A percentile compares a stretch with the other conserved stretches of the same genome.
phyloP scores from a whole-genome alignment of 208 protist genomes.

The Leishmania tropica region DNA sequence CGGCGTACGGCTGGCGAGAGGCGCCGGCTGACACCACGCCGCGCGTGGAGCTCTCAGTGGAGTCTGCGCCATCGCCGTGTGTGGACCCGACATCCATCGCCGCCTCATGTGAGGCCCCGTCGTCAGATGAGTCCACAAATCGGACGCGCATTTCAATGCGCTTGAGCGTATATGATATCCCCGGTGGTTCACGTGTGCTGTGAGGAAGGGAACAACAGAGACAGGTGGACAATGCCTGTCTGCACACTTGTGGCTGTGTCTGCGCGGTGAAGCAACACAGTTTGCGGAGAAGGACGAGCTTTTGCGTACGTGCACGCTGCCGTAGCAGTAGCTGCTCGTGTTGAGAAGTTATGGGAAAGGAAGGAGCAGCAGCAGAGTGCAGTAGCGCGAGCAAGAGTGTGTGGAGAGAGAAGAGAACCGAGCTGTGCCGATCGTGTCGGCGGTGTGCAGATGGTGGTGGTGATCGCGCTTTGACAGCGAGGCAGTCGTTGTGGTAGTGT shows the following conservation, averaged over 20 bases:
- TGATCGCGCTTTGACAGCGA: not conserved
- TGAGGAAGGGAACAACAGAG: not conserved
- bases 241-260: not conserved
- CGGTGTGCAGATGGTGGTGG: not conserved
- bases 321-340: not conserved
- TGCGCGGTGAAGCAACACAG: not conserved
- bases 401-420: not conserved
- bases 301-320: not conserved
- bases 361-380: not conserved
- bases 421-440: not conserved
- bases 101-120: conserved; percentile 54
- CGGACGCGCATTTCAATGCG: conserved; percentile 36
- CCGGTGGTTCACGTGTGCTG: not conserved
- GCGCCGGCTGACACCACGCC: not conserved
- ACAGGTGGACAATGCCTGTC: not conserved
- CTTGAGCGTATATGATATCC: conserved; percentile 12
- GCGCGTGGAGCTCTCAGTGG: conserved; percentile 3
- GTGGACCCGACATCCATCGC: conserved; percentile 35
- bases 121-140: conserved; percentile 80
- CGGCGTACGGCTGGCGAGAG: conserved; percentile 18
- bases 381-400: not conserved
- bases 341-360: not conserved
- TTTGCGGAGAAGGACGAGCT: not conserved
- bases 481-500: not conserved
- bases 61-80: conserved; percentile 14